Evolutionary conservation across 2,329 filamentous ascomycete genomes (phyloP), one percentile per base, ranked within the genome.

Genomic region (Sporothrix luriei): DNA sequence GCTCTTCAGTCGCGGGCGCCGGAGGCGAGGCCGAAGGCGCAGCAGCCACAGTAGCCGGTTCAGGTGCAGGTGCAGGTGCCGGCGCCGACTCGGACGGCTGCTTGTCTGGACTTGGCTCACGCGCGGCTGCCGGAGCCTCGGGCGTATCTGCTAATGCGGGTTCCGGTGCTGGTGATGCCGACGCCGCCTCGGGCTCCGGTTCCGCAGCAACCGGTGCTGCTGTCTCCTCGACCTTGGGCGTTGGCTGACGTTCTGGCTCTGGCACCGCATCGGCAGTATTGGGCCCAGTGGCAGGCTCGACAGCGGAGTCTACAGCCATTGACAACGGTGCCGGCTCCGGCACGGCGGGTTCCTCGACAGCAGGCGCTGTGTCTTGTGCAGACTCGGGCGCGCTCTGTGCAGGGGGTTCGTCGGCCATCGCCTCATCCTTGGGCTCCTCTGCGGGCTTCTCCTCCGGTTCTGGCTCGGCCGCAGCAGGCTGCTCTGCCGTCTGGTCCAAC

Each of bases 401-500:
- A 2, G 43, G 40, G 0, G 59, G 61, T 24, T 64, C 61, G 10
- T 64, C 61, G 19, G 43, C 14, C 61, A 49, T 49, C 13, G 26
- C 43, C 61, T 64, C 61, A 38, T 52, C 62, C 26, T 48, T 26
- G n/a, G 52, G 4, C 4, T 16, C 38, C 43, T 49, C 68, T 14
- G 6, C 29, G 3, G 52, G 16, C 26, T 40, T 46, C 24, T 67
- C 66, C 24, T 46, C 19, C 13, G 49, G 26, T 14, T 24, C 40
- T 5, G 66, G 43, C 19, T 29, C 54, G 38, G 66, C 14, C 4
- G 38, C 68, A 3, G 21, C 51, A 21, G 61, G 43, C 14, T 65
- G n/a, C n/a, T 61, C 51, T 16, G n/a, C 55, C 24, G 69, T 54
- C 69, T 66, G 69, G 46, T 71, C 70, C 43, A 51, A 43, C 70